Base-by-base conservation (phyloP, 805 yeast genomes). In the Kazachstania kunashirensis region DNA sequence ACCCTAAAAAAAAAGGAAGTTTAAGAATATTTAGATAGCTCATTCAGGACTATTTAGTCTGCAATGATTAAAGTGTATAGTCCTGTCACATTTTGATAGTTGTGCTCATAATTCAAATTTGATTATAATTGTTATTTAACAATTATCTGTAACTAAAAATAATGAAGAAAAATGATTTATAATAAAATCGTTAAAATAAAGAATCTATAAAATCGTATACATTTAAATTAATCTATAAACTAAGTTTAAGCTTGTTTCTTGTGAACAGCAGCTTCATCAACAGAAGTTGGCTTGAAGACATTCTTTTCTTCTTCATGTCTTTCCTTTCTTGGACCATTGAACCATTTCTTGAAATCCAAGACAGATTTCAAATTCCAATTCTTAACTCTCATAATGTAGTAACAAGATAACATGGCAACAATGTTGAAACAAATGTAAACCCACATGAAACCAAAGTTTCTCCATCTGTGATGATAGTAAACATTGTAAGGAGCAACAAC, bases 371-470 rank as follows among this genome's bases (percentile, higher is more conserved):
- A 41, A 6, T 53, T 61, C 48, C 46, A 61, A 29, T 62, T 70
- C 48, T 55, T 60, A 14, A 62, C 65, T 57, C 67, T 62, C 56
- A 57, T 50, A 19, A 56, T 20, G 38, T 55, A 63, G 46, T 62
- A 63, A 33, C 61, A 53, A 2, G 34, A 27, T 17, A 57, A 44
- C 73, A 71, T 70, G 10, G 61, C 63, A 35, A 40, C 31, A 21
- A 62, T 44, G 48, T 68, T 67, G 56, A 68, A 61, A 21, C 52
- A 34, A 36, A 67, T 63, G 53, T 52, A 68, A 17, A 57, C 68
- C 62, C 65, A 61, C 57, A 71, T 62, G 45, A 77, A 66, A 48
- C 84, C 84, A 45, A 67, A 66, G 51, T 77, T 72, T 67, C 82
- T 73, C 83, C 84, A 75, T 62, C 77, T 73, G 48, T 71, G 63